phyloP scores from a whole-genome alignment of 176 grass and related monocot species.

The Pontederia crassipes region DNA sequence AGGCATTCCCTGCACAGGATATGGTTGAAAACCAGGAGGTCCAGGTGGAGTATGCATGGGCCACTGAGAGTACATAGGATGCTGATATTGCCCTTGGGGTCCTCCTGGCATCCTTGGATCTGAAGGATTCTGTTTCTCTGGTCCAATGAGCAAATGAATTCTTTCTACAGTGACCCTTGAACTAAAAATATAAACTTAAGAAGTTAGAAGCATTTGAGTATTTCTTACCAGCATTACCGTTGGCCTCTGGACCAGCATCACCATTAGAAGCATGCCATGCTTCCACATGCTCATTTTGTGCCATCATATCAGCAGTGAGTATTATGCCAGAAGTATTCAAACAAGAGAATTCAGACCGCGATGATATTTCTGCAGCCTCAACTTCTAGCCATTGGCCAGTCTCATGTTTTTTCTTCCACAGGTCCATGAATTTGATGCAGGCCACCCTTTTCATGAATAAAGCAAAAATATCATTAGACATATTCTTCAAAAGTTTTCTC shows the following conservation, averaged over 20 bases:
- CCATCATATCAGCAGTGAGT: conserved; percentile 52
- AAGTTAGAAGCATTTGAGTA: not conserved
- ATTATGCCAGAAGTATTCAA: conserved; percentile 70
- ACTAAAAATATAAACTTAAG: not conserved
- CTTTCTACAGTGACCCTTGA: not conserved
- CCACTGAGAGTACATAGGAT: conserved; percentile 70
- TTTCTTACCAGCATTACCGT: conserved; percentile 49
- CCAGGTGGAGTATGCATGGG: conserved; percentile 61
- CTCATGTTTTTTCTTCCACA: conserved; percentile 97
- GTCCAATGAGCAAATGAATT: conserved; percentile 6
- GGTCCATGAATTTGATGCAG: conserved; percentile 54
- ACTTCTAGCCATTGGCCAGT: conserved; percentile 97
- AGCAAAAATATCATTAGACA: not conserved
- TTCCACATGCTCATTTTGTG: conserved; percentile 30
- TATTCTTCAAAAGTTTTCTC: not conserved
- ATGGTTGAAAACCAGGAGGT: conserved; percentile 39
- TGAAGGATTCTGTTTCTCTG: conserved; percentile 10
- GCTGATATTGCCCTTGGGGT: conserved; percentile 43
- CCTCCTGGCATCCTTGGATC: not conserved
- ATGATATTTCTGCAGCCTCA: conserved; percentile 77
- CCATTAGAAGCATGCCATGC: conserved; percentile 1
- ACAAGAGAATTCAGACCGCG: conserved; percentile 69
- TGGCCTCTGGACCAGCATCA: conserved; percentile 45
- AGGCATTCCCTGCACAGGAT: conserved; percentile 67
- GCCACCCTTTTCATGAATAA: conserved; percentile 50